Conservation (phyloP, 2,329 filamentous ascomycete species). For the Davidsoniella neocaledoniae region DNA sequence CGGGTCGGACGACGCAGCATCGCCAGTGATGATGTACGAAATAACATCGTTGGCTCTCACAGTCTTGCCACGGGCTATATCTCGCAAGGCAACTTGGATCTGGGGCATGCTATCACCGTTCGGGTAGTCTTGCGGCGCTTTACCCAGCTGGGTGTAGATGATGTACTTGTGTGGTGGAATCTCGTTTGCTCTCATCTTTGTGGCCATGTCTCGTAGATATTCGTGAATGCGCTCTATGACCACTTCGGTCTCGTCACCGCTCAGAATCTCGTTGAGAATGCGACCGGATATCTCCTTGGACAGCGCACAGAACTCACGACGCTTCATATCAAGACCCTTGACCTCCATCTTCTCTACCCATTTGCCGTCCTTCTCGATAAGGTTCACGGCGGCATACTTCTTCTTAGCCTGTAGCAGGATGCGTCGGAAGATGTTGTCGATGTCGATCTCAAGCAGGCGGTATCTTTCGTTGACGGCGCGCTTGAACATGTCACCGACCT, state of each 20-base stretch:
- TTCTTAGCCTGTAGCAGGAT: constrained; percentile 95
- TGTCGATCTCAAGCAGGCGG: constrained; percentile 85
- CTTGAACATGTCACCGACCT: constrained; percentile 90
- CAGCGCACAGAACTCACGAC: constrained; percentile 87
- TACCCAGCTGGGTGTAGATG: constrained; percentile 95
- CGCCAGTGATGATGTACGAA: constrained; percentile 78
- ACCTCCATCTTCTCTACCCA: constrained; percentile 91
- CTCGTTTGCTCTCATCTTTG: constrained; percentile 66
- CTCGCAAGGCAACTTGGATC: constrained; percentile 83
- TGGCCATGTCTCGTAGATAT: constrained; percentile 68
- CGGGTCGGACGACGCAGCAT: constrained; percentile 44
- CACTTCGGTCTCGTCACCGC: constrained; percentile 77
- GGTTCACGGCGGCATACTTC: constrained; percentile 95
- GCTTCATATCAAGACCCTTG: constrained; percentile 95
- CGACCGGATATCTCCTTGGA: constrained; percentile 89
- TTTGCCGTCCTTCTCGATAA: constrained; percentile 76
- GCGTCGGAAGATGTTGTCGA: constrained; percentile 90
- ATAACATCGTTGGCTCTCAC: constrained; percentile 92
- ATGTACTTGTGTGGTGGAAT: constrained; percentile 79
- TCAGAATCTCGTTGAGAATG: constrained; percentile 85
- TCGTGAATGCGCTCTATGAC: constrained; percentile 85
- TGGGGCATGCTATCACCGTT: constrained; percentile 93
- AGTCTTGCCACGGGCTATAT: constrained; percentile 70
- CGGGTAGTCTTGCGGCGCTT: constrained; percentile 82
- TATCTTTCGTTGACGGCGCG: constrained; percentile 88